Evolutionary conservation across 768 basidiomycete genomes (phyloP), one percentile per base, ranked within the genome.

Genomic region (Butyriboletus loyo): DNA sequence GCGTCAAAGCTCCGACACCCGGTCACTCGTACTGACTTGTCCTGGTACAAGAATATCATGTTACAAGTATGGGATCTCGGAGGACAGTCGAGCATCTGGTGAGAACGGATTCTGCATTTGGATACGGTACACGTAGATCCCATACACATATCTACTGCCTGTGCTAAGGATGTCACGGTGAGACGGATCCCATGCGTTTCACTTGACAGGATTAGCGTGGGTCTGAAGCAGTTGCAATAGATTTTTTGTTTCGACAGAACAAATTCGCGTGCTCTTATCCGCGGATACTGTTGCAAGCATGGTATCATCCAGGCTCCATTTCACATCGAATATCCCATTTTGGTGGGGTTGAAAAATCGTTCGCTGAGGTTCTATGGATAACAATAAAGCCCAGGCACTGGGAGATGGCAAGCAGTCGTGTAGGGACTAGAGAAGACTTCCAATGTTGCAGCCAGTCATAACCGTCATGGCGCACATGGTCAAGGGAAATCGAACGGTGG

Each of bases 21-120:
- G 22, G 14, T 24, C 49, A 11, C 48, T 41, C 36, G 22, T 52
- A 53, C 50, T 66, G 34, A 65, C 28, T 51, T 44, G 49, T 37
- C 25, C 50, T 51, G 98, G 84, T 98, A 96, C 68, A 99, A 98
- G 76, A 99, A 95, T 68, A 94, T 99, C 71, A 98, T 98, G 74
- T 98, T 98, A 67, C 96, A 98, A 78, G 96, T 98, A 7, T 99
- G 97, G 97, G 97, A 99, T 74, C 81, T 99, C 6, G 97, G 97
- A 46, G 96, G 94, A 34, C 94, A 97, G 73, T 93, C 93, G 42
- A 96, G 92, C 73, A 97, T 97, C 60, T 82, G 92, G 92, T 92
- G 64, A 38, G 79, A 65, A 27, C 31, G 37, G 34, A 36, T 30
- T 35, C 52, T 36, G 11, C 32, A 36, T 42, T 44, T 57, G 43